These are phyloP conservation scores for Colletotrichum sp. DNA, from an alignment of 2,329 filamentous ascomycete genomes.

Conservation along the genomic window DNA sequence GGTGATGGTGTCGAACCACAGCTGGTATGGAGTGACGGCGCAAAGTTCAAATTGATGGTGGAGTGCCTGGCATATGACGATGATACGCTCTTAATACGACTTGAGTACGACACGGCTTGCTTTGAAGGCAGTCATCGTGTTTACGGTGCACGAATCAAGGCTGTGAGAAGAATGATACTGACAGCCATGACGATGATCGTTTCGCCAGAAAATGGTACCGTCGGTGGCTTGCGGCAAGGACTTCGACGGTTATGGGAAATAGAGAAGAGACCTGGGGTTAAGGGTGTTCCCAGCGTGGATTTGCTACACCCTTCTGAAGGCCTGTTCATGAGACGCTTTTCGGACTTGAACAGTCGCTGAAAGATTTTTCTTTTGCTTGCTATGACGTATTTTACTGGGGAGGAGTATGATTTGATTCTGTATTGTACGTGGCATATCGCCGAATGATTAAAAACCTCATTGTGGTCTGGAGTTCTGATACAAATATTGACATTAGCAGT, in stretches of 20 bases:
- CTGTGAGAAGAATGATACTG: neutral
- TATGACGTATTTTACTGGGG: neutral
- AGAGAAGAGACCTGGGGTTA: neutral
- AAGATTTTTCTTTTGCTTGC: neutral
- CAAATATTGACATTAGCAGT: neutral
- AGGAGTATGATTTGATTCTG: neutral
- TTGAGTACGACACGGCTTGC: constrained; percentile 19
- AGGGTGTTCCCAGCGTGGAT: neutral
- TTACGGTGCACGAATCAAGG: neutral
- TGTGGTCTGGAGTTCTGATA: neutral
- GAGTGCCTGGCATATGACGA: constrained; percentile 19
- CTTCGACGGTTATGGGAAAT: neutral
- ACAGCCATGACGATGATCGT: neutral
- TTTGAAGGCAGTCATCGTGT: neutral
- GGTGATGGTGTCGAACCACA: neutral
- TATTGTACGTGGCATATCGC: neutral
- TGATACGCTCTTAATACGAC: neutral
- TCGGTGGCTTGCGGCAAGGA: neutral
- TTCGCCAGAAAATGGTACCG: neutral
- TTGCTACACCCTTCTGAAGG: neutral
- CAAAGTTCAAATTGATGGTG: constrained; percentile 24
- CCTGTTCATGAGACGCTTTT: neutral
- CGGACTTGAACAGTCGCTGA: neutral
- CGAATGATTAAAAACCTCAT: neutral
- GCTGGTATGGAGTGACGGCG: constrained; percentile 16